Conservation (phyloP, 257 asterid genomes). For the Solanum sitiens region DNA sequence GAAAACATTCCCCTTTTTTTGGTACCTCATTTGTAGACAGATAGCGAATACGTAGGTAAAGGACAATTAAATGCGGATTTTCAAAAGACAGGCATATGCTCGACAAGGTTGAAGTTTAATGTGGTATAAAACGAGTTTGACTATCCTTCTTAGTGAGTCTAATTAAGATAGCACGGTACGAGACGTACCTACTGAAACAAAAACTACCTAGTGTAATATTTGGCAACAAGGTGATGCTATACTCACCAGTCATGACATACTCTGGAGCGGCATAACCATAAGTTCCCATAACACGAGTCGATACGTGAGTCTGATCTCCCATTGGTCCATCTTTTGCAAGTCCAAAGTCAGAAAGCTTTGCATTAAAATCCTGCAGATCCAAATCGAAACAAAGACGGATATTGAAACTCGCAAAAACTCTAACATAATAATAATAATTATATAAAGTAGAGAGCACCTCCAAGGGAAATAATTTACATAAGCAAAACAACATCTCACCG, state of each 20-base stretch:
- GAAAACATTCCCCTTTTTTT: neutral
- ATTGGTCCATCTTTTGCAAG: slow-evolving; percentile 90
- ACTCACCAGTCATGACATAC: slow-evolving; percentile 96
- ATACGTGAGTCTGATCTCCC: slow-evolving; percentile 96
- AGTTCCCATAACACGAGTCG: slow-evolving; percentile 96
- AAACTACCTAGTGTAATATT: neutral
- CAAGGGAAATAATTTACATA: neutral
- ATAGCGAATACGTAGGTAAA: neutral
- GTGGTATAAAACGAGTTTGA: neutral
- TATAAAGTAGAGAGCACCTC: neutral
- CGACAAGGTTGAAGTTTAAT: neutral
- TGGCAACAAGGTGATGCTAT: neutral
- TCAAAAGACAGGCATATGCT: neutral
- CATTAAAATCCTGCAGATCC: slow-evolving; percentile 64
- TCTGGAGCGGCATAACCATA: slow-evolving; percentile 98
- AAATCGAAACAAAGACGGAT: neutral
- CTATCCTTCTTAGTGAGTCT: neutral
- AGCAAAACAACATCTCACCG: slow-evolving; percentile 36
- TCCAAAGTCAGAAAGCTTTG: slow-evolving; percentile 94
- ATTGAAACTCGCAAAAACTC: neutral
- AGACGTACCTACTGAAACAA: neutral
- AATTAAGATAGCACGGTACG: neutral
- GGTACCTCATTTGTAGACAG: neutral
- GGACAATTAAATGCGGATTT: neutral
- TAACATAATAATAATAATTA: no score